A percentile compares a stretch with the other conserved stretches of the same genome.
Conservation (phyloP, 108 stramenopile genomes). For the Asterionellopsis glacialis region DNA sequence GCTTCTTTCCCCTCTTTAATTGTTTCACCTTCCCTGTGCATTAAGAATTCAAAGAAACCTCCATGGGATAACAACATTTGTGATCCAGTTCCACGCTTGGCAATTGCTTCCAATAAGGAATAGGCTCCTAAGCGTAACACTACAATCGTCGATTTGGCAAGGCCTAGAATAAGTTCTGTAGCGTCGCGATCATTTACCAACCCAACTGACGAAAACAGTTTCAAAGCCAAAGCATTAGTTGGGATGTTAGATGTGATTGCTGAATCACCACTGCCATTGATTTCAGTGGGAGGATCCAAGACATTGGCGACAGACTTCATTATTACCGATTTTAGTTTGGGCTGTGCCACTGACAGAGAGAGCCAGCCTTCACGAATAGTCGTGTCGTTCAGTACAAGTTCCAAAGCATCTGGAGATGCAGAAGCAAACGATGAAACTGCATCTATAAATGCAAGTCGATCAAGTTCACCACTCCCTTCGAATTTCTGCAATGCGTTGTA, state of each 20-base stretch:
- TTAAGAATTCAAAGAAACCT: conserved; percentile 16
- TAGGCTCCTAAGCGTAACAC: conserved; percentile 22
- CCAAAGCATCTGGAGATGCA: conserved; percentile 21
- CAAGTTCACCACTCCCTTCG: conserved; percentile 14
- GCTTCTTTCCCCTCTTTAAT: conserved; percentile 29
- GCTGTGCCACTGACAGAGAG: conserved; percentile 18
- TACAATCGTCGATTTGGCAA: conserved; percentile 9
- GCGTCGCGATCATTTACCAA: conserved; percentile 10
- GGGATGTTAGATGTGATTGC: conserved; percentile 2
- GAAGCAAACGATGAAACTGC: conserved; percentile 24
- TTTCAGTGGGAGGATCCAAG: conserved; percentile 15
- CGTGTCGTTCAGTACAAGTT: conserved; percentile 15
- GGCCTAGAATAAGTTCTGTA: conserved; percentile 12
- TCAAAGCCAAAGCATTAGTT: conserved; percentile 2
- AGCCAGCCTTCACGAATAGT: conserved; percentile 19
- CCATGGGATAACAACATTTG: conserved; percentile 20
- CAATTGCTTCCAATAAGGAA: conserved; percentile 15
- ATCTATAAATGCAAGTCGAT: conserved; percentile 25
- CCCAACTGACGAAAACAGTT: conserved; percentile 9
- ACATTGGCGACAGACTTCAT: conserved; percentile 21
- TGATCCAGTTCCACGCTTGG: conserved; percentile 14
- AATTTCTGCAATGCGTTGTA: conserved; percentile 18
- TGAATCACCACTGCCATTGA: conserved; percentile 4
- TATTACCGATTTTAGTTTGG: conserved; percentile 21
- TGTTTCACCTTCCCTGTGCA: conserved; percentile 9